A percentile compares a stretch with the other conserved stretches of the same genome.
These are phyloP conservation scores for Pleurotus djamor DNA, from an alignment of 768 basidiomycete species.

Conservation along the genomic window DNA sequence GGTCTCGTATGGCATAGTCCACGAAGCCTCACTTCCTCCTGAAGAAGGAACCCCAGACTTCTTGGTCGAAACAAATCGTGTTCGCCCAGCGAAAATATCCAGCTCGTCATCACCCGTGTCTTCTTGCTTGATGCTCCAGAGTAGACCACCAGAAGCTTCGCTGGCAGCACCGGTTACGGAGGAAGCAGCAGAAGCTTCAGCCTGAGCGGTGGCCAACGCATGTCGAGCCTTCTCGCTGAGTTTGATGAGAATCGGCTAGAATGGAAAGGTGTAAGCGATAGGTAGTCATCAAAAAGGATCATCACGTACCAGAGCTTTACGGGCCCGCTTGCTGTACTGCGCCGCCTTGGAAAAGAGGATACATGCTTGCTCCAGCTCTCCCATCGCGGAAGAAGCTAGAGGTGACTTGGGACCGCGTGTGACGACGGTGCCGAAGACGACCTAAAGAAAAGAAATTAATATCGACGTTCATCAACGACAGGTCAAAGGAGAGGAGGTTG, in stretches of 20 bases:
- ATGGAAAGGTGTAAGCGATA: background rate
- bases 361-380: constrained; percentile 67
- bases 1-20: constrained; percentile 3
- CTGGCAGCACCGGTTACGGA: constrained; percentile 11
- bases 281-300: background rate
- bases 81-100: constrained; percentile 67
- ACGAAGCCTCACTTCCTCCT: background rate
- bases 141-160: constrained; percentile 33
- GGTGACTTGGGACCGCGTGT: constrained; percentile 71
- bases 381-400: constrained; percentile 63
- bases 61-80: constrained; percentile 54
- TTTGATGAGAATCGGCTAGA: constrained; percentile 56
- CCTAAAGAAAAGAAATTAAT: constrained; percentile 28
- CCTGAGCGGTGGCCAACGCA: constrained; percentile 44
- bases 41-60: constrained; percentile 17
- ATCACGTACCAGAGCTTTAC: constrained; percentile 58
- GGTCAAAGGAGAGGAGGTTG: background rate
- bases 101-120: constrained; percentile 58
- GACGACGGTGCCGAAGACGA: constrained; percentile 79
- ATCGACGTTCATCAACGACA: too few species aligned
- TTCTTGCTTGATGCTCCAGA: constrained; percentile 54
- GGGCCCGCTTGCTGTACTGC: constrained; percentile 55
- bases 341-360: constrained; percentile 65
- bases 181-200: constrained; percentile 20
- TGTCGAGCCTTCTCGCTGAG: constrained; percentile 67